phyloP scores from a whole-genome alignment of 139 green algal species.

The Haematococcus lacustris region DNA sequence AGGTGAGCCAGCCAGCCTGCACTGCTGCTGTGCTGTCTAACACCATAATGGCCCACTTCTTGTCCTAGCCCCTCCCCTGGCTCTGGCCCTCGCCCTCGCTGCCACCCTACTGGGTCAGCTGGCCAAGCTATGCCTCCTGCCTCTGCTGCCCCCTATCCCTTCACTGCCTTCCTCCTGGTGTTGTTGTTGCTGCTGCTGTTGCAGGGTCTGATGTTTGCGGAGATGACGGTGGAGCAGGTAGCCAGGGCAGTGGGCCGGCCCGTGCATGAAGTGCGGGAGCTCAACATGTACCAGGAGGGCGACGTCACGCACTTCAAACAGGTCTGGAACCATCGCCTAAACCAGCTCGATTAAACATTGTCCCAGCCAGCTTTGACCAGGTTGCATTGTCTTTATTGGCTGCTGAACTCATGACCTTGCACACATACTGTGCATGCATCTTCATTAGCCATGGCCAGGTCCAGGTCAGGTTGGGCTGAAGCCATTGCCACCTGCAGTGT shows the following conservation, averaged over 20 bases:
- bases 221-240: constrained; percentile 77
- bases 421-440: too few species aligned
- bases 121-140: not conserved
- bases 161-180: not conserved
- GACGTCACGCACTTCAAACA: constrained; percentile 67
- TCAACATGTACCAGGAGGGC: constrained; percentile 70
- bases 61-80: not conserved
- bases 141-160: not conserved
- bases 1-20: constrained; percentile 36
- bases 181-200: not conserved
- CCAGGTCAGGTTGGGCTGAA: too few species aligned
- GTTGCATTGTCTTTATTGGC: too few species aligned
- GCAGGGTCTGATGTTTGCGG: constrained; percentile 70
- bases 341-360: too few species aligned
- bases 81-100: too few species aligned
- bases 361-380: too few species aligned
- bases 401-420: too few species aligned
- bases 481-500: too few species aligned
- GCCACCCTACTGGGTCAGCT: not conserved
- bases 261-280: constrained; percentile 6
- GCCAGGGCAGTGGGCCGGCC: constrained; percentile 19
- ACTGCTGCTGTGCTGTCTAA: not conserved
- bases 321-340: constrained; percentile 5
- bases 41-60: not conserved
- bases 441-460: too few species aligned